Conservation (phyloP, 2,329 filamentous ascomycete genomes). For the Erysiphe pulchra region DNA sequence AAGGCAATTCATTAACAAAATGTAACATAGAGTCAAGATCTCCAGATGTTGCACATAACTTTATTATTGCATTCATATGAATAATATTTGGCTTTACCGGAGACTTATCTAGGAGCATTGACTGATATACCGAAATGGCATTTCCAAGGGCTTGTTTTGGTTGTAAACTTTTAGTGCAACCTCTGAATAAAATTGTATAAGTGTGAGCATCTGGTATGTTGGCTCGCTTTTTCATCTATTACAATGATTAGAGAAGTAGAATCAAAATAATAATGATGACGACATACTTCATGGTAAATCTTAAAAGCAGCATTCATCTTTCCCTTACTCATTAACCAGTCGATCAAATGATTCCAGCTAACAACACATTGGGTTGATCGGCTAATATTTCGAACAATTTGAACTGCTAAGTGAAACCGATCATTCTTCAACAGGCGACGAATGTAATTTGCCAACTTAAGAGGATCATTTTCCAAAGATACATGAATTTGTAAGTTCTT, state of each 20-base stretch:
- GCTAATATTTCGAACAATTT: constrained; percentile 44
- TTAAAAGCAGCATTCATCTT: constrained; percentile 41
- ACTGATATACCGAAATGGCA: constrained; percentile 52
- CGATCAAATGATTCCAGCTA: constrained; percentile 71
- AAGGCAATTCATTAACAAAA: constrained; percentile 46
- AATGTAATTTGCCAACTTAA: constrained; percentile 46
- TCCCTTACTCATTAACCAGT: constrained; percentile 36
- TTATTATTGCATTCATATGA: constrained; percentile 72
- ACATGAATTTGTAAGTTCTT: background rate
- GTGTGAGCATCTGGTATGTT: constrained; percentile 61
- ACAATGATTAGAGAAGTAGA: constrained; percentile 3
- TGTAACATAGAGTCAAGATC: constrained; percentile 65
- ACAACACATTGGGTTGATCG: constrained; percentile 38
- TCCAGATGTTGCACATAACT: constrained; percentile 46
- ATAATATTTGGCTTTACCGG: constrained; percentile 47
- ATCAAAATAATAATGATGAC: background rate
- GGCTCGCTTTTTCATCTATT: constrained; percentile 78
- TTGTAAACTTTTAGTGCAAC: constrained; percentile 36
- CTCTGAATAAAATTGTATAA: constrained; percentile 60
- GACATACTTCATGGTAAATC: constrained; percentile 58
- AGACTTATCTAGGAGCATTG: constrained; percentile 37
- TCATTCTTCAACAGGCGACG: constrained; percentile 29
- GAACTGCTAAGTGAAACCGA: constrained; percentile 38
- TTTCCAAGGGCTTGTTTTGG: constrained; percentile 33
- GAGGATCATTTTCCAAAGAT: constrained; percentile 27